Evolutionary conservation across 768 basidiomycete genomes (phyloP).

Genomic region (Candolleomyces eurysporus): DNA sequence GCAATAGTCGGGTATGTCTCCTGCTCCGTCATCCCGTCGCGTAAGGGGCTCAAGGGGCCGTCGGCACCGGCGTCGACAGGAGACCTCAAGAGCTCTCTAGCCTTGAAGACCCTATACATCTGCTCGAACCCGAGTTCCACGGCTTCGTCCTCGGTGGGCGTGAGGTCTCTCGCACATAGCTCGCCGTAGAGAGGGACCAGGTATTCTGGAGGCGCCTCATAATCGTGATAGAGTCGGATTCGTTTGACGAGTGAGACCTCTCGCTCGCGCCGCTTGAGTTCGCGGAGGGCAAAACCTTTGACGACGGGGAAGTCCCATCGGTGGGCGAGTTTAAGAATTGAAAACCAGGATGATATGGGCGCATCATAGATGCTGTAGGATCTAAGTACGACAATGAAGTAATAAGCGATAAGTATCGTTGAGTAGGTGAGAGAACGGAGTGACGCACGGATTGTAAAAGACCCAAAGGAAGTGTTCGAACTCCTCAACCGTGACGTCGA

Average conservation of each 20-base stretch:
- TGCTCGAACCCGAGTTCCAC: constrained; percentile 51
- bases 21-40: constrained; percentile 12
- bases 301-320: constrained; percentile 57
- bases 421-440: constrained; percentile 16
- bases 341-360: constrained; percentile 49
- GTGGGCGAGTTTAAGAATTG: constrained; percentile 56
- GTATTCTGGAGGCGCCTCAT: constrained; percentile 43
- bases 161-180: constrained; percentile 49
- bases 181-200: constrained; percentile 55
- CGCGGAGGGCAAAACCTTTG: constrained; percentile 54
- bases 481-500: constrained; percentile 8
- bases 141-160: constrained; percentile 55
- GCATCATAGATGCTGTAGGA: constrained; percentile 56
- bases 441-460: constrained; percentile 14
- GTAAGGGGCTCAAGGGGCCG: constrained; percentile 16
- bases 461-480: constrained; percentile 15
- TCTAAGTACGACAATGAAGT: constrained; percentile 25
- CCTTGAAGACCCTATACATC: constrained; percentile 42
- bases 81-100: constrained; percentile 47
- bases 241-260: constrained; percentile 14
- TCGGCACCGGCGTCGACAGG: constrained; percentile 2
- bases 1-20: neutral
- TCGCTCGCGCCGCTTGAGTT: constrained; percentile 42
- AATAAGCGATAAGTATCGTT: neutral
- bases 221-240: constrained; percentile 53